Base-by-base conservation (phyloP, 1,139 yeast species). In the Geotrichum restrictum region DNA sequence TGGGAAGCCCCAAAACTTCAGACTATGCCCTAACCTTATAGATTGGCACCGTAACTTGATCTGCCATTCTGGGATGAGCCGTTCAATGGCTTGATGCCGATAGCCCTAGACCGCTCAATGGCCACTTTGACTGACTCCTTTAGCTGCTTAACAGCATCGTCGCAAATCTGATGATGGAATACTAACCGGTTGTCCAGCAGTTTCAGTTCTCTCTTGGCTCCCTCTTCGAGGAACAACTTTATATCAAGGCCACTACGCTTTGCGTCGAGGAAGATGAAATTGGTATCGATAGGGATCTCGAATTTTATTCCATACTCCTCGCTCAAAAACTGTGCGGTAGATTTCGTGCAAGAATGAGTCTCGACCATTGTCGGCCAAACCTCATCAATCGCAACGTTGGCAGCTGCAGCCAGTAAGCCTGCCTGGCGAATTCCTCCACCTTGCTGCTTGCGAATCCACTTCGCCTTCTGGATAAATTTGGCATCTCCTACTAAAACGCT, bases 351-450 rank as follows among this genome's bases (percentile, higher is more conserved):
- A n/a, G 70, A 72, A 67, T 91, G 96, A 14, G 95, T 82, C 34
- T 65, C 62, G 53, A 78, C 70, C 67, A 84, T 77, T 36, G 79
- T 71, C 33, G 79, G 74, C 72, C 87, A 81, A 64, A 86, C 87
- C 59, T 85, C 83, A 57, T 87, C 85, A 54, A 91, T 76, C 29
- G 96, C 95, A 49, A 78, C 77, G 31, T 77, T 70, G 13, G 96
- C 97, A 86, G 93, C 91, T 44, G 82, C 75, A 8, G 95, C 77
- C 68, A 91, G 75, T 70, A 88, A 74, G 57, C 98, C 98, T 32
- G 87, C 77, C 70, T 91, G 98, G 69, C 98, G 79, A 58, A 91
- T 81, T 59, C 97, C 97, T 62, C 98, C 98, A 64, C 98, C 98
- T 64, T 82, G 83, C 72, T 91, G 97, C 69, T 91, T 91, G 64